phyloP scores from a whole-genome alignment of 2,329 filamentous ascomycete species.

The Elsinoe necatrix region DNA sequence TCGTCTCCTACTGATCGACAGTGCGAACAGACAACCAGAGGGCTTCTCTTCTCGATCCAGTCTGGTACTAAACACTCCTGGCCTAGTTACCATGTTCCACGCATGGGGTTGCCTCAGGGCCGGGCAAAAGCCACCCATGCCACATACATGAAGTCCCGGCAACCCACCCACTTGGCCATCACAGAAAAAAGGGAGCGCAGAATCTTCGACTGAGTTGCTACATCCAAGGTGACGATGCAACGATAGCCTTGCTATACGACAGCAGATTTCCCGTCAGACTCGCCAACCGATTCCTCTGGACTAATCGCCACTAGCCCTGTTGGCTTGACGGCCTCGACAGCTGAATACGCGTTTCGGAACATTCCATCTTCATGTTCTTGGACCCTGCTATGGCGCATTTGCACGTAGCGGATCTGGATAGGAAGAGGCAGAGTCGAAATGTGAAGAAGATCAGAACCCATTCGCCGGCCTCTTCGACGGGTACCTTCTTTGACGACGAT shows the following conservation, averaged over 20 bases:
- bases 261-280: background rate
- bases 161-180: constrained; percentile 4
- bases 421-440: constrained; percentile 10
- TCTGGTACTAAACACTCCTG: constrained; percentile 12
- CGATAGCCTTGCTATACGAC: constrained; percentile 8
- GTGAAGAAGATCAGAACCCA: constrained; percentile 14
- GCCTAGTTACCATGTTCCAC: constrained; percentile 10
- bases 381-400: constrained; percentile 7
- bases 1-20: constrained; percentile 2
- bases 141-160: constrained; percentile 9
- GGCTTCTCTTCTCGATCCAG: background rate
- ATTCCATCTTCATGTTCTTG: constrained; percentile 6
- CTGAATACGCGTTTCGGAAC: constrained; percentile 1
- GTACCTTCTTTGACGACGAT: constrained; percentile 15
- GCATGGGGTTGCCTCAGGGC: constrained; percentile 1
- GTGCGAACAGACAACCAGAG: background rate
- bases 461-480: constrained; percentile 12
- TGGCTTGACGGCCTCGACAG: constrained; percentile 9
- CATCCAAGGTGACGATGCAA: background rate
- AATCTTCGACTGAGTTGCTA: background rate
- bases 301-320: constrained; percentile 13
- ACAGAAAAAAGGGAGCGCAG: background rate
- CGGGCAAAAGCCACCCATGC: constrained; percentile 4
- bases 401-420: constrained; percentile 8
- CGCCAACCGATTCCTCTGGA: background rate